These are phyloP conservation scores for Pseudopyricularia cyperi DNA, from an alignment of 2,329 filamentous ascomycete genomes.

Conservation along the genomic window DNA sequence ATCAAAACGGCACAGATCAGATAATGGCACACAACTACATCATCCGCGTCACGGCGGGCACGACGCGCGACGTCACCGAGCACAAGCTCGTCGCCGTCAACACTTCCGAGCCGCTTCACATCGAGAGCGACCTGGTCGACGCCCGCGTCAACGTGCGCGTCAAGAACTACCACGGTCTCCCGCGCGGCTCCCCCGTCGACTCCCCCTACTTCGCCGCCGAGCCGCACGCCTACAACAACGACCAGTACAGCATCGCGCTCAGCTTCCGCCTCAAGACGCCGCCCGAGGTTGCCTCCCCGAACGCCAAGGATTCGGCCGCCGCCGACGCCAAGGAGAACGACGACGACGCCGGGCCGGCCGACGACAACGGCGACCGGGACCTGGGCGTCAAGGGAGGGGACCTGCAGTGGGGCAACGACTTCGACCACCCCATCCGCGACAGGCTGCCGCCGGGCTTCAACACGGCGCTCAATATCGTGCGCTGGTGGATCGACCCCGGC, in stretches of 20 bases:
- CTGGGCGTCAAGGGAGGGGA: constrained; percentile 53
- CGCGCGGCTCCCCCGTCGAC: constrained; percentile 51
- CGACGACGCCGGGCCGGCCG: constrained; percentile 6
- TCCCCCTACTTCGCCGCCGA: constrained; percentile 66
- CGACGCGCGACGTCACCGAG: constrained; percentile 57
- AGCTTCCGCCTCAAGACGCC: constrained; percentile 57
- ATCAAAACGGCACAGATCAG: background rate
- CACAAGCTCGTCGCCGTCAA: constrained; percentile 71
- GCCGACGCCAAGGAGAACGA: constrained; percentile 10
- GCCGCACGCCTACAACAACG: constrained; percentile 50
- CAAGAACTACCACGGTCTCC: constrained; percentile 55
- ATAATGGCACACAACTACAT: constrained; percentile 60
- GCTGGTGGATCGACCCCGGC: constrained; percentile 83
- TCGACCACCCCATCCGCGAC: constrained; percentile 80
- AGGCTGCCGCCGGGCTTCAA: constrained; percentile 76
- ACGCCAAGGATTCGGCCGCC: background rate
- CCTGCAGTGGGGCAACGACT: constrained; percentile 90
- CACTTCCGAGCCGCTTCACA: constrained; percentile 42
- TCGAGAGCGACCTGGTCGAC: constrained; percentile 51
- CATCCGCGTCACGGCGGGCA: constrained; percentile 69
- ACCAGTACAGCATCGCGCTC: constrained; percentile 79
- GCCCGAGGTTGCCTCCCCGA: constrained; percentile 7
- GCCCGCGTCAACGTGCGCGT: constrained; percentile 65
- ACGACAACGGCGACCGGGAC: constrained; percentile 7
- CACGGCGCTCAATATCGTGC: constrained; percentile 72